Evolutionary conservation across 805 yeast genomes (phyloP), one percentile per base, ranked within the genome.

Genomic region (Candida fluviatilis): DNA sequence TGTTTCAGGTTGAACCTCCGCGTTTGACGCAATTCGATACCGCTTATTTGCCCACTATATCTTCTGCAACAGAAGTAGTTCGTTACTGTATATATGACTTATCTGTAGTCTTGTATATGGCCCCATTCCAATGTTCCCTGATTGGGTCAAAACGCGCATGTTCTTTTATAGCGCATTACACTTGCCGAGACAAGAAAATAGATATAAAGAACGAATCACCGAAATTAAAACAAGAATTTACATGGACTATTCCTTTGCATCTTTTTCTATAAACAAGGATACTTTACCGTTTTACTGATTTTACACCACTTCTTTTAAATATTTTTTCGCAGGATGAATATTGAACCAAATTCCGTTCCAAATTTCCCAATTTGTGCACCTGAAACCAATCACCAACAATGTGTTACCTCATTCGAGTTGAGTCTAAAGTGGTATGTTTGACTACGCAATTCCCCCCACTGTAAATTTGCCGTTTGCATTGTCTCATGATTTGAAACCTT

Each of bases 401-500:
- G 23, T 35, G 34, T 31, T 19, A 32, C 35, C 34, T 10, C 35
- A 11, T 21, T 24, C 36, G 39, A 39, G 34, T 34, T 43, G 34
- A 42, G 42, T 12, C 45, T 43, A 38, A 41, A 49, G 54, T 57
- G 59, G 59, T 55, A 46, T 49, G 48, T 57, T 55, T 57, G 62
- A 57, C 62, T 46, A 40, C 52, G 62, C 53, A 43, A 55, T 50
- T 44, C 45, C 38, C 17, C 36, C 43, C 29, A 29, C 18, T 39
- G 35, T 26, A 4, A n/a, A 24, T 7, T 13, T 8, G 13, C 35
- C 37, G 30, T 12, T 23, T 18, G 18, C 17, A 17, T 26, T 11
- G 6, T 4, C 24, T 2, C 29, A 26, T 26, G 29, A 26, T 10
- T 26, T 10, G 15, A 26, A 26, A 26, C 15, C 7, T 26, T 26